phyloP scores from a whole-genome alignment of 371 early-diverging fungal species.

The Amoeboaphelidium protococcarum region DNA sequence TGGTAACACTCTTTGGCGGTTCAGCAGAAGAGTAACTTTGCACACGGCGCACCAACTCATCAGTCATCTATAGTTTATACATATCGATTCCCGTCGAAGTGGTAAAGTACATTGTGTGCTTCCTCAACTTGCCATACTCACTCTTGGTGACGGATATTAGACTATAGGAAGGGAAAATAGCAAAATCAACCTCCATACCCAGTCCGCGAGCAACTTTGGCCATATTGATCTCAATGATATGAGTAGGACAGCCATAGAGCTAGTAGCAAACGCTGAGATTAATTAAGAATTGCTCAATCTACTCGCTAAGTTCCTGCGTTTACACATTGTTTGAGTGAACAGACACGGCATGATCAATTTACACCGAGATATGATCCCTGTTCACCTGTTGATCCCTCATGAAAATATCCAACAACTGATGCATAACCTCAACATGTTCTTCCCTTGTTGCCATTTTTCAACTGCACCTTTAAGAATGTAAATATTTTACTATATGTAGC shows the following conservation, averaged over 20 bases:
- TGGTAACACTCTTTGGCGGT: not conserved
- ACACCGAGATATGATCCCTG: no score
- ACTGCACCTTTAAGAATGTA: no score
- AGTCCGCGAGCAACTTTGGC: not conserved
- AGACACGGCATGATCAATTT: no score
- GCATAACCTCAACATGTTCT: no score
- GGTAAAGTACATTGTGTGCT: not conserved
- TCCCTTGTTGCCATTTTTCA: no score
- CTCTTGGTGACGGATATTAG: not conserved
- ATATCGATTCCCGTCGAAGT: not conserved
- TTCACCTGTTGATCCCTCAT: no score
- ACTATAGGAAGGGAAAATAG: not conserved
- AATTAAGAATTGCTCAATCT: not conserved
- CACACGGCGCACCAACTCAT: not conserved
- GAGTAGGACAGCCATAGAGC: not conserved
- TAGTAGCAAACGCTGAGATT: not conserved
- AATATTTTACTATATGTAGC: no score
- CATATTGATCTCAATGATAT: not conserved
- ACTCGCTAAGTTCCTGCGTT: not conserved
- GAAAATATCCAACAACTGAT: no score
- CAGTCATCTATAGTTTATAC: not conserved
- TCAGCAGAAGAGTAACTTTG: not conserved
- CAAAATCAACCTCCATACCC: not conserved
- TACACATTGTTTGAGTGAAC: not conserved
- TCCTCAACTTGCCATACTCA: not conserved